Percentiles rank a stretch among this genome's conserved stretches.
phyloP scores from a whole-genome alignment of 2,329 filamentous ascomycete genomes.

The Hymenotorrendiella dingleyae region DNA sequence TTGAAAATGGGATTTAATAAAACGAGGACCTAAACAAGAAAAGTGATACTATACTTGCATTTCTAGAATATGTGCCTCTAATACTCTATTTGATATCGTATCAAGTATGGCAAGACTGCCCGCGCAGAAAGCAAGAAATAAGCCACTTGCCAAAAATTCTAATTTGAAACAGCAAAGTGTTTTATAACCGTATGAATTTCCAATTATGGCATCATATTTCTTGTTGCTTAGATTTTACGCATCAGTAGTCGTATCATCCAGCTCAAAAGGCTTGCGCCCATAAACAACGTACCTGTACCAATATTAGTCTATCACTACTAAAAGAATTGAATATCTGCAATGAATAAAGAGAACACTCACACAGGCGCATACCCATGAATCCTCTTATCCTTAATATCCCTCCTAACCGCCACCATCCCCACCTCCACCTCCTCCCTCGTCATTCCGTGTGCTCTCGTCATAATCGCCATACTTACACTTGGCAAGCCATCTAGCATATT shows the following conservation, averaged over 20 bases:
- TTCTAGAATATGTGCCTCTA: no score
- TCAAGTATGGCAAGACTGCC: no score
- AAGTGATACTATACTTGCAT: no score
- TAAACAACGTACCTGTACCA: slow-evolving; percentile 7
- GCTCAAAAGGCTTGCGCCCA: slow-evolving; percentile 4
- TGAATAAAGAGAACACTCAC: slow-evolving; percentile 13
- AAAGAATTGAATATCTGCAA: background rate
- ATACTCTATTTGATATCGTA: no score
- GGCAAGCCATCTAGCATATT: slow-evolving; percentile 20
- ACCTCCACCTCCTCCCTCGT: slow-evolving; percentile 33
- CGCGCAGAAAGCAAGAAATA: no score
- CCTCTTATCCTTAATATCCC: slow-evolving; percentile 32
- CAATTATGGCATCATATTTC: no score
- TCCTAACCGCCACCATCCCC: slow-evolving; percentile 34
- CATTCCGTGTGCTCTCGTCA: slow-evolving; percentile 36
- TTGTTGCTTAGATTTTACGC: no score
- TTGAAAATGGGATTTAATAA: no score
- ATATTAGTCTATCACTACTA: background rate
- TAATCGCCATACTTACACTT: slow-evolving; percentile 29
- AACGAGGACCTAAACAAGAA: no score
- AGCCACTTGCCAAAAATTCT: no score
- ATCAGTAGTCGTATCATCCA: background rate
- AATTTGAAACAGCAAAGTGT: no score
- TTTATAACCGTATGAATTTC: no score
- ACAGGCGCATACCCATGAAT: slow-evolving; percentile 33